Percentiles rank a stretch among this genome's conserved stretches.
Conservation (phyloP, 352 stramenopile species). For the Globisporangium viniferum region DNA sequence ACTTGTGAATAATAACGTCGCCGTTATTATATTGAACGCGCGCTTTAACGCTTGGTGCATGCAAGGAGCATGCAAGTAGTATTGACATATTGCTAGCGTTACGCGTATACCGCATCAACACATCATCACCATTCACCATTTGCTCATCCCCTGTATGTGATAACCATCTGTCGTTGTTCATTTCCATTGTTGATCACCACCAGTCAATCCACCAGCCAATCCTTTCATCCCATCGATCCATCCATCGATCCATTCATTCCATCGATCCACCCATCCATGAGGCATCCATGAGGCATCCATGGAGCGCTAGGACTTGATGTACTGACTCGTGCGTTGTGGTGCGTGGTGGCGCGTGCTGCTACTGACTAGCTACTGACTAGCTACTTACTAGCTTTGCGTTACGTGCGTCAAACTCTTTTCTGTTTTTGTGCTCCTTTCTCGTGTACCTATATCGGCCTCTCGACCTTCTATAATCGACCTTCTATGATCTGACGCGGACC, state of each 20-base stretch:
- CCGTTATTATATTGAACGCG: background rate
- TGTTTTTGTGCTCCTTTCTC: too few species aligned
- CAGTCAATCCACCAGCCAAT: background rate
- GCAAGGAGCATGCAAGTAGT: too few species aligned
- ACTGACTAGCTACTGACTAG: background rate
- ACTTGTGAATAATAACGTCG: background rate
- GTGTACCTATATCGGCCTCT: too few species aligned
- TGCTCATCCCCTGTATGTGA: background rate
- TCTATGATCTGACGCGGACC: too few species aligned
- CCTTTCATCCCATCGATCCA: background rate
- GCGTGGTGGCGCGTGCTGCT: too few species aligned
- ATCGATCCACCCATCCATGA: background rate
- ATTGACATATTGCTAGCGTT: background rate
- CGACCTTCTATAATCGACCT: too few species aligned
- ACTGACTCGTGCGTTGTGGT: background rate
- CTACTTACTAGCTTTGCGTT: background rate
- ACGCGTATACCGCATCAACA: background rate
- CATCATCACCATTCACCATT: background rate
- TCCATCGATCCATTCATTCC: too few species aligned
- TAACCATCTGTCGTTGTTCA: background rate
- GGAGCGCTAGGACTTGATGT: background rate
- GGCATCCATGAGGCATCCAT: background rate
- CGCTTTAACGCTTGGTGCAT: background rate
- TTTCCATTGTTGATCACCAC: background rate
- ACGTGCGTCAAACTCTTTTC: background rate